A percentile compares a stretch with the other conserved stretches of the same genome.
Conservation (phyloP, 2,329 filamentous ascomycete species). For the Penicillium oxalicum region DNA sequence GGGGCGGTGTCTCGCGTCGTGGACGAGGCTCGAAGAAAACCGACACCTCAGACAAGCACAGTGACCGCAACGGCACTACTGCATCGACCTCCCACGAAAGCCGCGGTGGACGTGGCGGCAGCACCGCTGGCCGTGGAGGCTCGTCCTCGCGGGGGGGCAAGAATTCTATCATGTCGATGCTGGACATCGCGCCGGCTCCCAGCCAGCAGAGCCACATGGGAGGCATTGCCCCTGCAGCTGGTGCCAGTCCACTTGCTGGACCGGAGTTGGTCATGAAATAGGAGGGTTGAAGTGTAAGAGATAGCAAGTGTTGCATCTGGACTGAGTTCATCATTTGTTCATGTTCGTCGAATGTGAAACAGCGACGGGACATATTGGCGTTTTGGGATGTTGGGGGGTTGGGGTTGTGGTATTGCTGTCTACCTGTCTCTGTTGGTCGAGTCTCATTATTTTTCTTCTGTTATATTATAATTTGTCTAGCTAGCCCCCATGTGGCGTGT, state of each 20-base stretch:
- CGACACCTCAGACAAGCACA: slow-evolving; percentile 42
- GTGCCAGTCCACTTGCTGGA: slow-evolving; percentile 19
- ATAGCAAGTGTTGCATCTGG: too few species aligned
- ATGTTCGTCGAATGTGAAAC: too few species aligned
- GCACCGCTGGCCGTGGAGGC: slow-evolving; percentile 15
- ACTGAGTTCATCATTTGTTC: not conserved
- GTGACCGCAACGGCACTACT: slow-evolving; percentile 52
- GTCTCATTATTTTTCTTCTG: too few species aligned
- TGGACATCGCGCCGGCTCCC: slow-evolving; percentile 24
- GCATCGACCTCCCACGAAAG: slow-evolving; percentile 22
- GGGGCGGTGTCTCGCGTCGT: slow-evolving; percentile 71
- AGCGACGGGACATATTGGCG: too few species aligned
- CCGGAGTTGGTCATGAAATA: slow-evolving; percentile 27
- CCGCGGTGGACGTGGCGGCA: slow-evolving; percentile 25
- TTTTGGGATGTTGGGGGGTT: too few species aligned
- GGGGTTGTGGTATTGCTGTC: too few species aligned
- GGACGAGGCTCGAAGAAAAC: slow-evolving; percentile 82
- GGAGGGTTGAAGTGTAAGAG: not conserved
- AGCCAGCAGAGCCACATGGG: slow-evolving; percentile 15
- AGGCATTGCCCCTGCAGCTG: slow-evolving; percentile 14
- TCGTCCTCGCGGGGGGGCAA: slow-evolving; percentile 3
- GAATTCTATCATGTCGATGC: slow-evolving; percentile 18
- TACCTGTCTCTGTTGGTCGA: too few species aligned
- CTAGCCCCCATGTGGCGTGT: too few species aligned
- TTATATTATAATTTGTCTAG: too few species aligned